Conservation (phyloP, 352 stramenopile species). For the Saprolegnia diclina region DNA sequence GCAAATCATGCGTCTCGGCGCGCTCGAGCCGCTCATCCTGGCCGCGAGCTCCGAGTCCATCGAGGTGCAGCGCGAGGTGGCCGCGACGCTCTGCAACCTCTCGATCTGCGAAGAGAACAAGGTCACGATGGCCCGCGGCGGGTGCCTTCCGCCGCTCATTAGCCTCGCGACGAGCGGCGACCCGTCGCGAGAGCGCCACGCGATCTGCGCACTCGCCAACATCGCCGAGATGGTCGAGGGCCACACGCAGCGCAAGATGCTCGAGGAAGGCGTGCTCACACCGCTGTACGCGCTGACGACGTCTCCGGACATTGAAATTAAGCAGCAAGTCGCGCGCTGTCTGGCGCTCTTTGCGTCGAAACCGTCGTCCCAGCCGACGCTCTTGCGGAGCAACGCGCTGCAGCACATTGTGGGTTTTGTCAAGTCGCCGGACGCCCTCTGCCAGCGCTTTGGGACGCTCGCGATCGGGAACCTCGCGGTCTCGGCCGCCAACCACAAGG, state of each 20-base stretch:
- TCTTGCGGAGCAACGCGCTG: constrained; percentile 84
- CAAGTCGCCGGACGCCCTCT: constrained; percentile 68
- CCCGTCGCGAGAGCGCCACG: constrained; percentile 87
- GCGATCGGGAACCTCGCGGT: constrained; percentile 91
- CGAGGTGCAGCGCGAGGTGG: constrained; percentile 93
- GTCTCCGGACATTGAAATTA: constrained; percentile 79
- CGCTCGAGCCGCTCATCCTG: constrained; percentile 92
- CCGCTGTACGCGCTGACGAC: constrained; percentile 83
- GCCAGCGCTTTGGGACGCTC: constrained; percentile 87
- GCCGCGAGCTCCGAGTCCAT: constrained; percentile 86
- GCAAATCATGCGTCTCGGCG: constrained; percentile 88
- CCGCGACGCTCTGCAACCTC: constrained; percentile 92
- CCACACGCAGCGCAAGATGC: constrained; percentile 92
- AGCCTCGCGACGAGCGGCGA: constrained; percentile 84
- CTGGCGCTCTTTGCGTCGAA: constrained; percentile 93
- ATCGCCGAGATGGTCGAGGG: constrained; percentile 95
- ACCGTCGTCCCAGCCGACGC: constrained; percentile 77
- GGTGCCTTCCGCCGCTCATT: constrained; percentile 89
- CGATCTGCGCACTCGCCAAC: constrained; percentile 91
- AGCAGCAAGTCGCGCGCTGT: constrained; percentile 87
- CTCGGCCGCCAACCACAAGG: constrained; percentile 78
- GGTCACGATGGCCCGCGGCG: constrained; percentile 91
- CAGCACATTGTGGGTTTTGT: constrained; percentile 84
- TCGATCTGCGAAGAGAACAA: constrained; percentile 95
- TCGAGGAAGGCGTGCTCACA: constrained; percentile 89